phyloP scores from a whole-genome alignment of 2,329 filamentous ascomycete genomes.

The Sporothrix protearum region DNA sequence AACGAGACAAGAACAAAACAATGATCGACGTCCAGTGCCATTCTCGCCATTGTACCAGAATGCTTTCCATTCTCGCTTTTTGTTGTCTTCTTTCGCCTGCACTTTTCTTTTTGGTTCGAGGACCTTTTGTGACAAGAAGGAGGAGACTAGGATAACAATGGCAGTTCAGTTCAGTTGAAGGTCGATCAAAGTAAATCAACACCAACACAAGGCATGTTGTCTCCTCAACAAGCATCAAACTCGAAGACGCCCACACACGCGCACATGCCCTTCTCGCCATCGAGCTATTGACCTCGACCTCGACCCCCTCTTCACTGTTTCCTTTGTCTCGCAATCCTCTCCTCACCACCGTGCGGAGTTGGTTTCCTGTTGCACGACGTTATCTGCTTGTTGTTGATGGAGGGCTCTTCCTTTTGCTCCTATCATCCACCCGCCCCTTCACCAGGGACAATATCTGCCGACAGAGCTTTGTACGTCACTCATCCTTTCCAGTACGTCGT shows the following conservation, averaged over 20 bases:
- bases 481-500: background rate
- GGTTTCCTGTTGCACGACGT: background rate
- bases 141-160: too few relatives aligned
- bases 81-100: background rate
- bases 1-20: too few relatives aligned
- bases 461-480: background rate
- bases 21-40: background rate
- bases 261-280: background rate
- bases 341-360: background rate
- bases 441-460: background rate
- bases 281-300: background rate
- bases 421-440: background rate
- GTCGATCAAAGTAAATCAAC: background rate
- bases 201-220: background rate
- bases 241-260: background rate
- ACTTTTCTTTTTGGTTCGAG: background rate
- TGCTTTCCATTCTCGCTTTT: background rate
- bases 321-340: background rate
- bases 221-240: background rate
- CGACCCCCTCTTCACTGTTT: background rate
- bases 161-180: too few relatives aligned
- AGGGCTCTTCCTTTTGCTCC: background rate
- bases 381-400: background rate
- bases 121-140: background rate
- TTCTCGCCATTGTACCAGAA: background rate